Evolutionary conservation across 208 protist species (phyloP), one percentile per base, ranked within the genome.

Genomic region (Leishmania martiniquensis): DNA sequence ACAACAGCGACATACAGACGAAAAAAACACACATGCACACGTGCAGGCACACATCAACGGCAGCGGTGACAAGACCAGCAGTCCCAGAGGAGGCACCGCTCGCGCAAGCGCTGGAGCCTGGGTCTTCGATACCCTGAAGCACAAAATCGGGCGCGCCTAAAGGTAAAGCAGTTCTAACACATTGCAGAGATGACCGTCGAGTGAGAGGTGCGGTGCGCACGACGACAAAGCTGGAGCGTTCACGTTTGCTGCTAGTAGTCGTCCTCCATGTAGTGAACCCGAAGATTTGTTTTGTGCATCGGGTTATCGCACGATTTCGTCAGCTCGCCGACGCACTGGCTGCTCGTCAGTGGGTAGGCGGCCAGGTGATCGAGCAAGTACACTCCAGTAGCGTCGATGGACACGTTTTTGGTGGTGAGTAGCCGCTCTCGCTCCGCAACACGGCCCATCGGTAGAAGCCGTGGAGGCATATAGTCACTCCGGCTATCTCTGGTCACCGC

Each of bases 381-480:
- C 25, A 70, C 51, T 6, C 91, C 89, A n/a, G 89, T 95, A 0
- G 87, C 82, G 72, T 96, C 93, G n/a, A 92, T 72, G 22, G 93
- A 92, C 25, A 95, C 91, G 51, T 96, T 86, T 78, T 96, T 96
- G 15, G 89, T 94, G 9, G 93, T 95, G 15, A 95, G 66, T 25
- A 95, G 77, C 7, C 91, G 83, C 39, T 95, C 83, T 37, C 91
- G 89, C 68, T 89, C 83, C 20, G 78, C 85, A 4, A 89, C 82
- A 22, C 91, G 87, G 15, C 93, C 93, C 44, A 94, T 76, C 17
- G 93, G 89, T n/a, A 92, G 86, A 0, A 95, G 57, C 0, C 69
- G 70, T 37, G 89, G 87, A 25, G 88, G 85, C 25, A 22, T 72
- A 69, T 96, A 93, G 10, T 29, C 76, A 29, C 75, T 78, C 22